Evolutionary conservation across 1,284 basidiomycete species (phyloP), one percentile per base, ranked within the genome.

Genomic region (Marasmius tenuissimus): DNA sequence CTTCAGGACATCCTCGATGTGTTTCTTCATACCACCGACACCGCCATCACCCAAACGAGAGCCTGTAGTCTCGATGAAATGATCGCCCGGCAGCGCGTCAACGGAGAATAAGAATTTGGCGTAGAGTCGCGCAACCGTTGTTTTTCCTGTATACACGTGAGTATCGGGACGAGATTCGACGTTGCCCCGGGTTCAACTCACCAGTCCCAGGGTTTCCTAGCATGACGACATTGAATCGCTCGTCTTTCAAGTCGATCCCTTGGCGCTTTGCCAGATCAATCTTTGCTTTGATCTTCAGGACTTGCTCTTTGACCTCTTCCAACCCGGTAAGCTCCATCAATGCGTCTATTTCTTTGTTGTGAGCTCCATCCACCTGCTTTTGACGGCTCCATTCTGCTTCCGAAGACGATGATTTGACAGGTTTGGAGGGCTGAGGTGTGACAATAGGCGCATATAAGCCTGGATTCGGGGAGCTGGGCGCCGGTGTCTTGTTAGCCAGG

Each of bases 121-220:
- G 64, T 88, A 90, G 18, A 81, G 77, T 20, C 88, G 74, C 4
- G 87, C 88, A 12, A 90, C 78, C 0, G 87, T 89, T 0, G 88
- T 89, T 75, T 89, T 89, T 0, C 88, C 88, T 89, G 49, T 0
- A 34, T 62, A 18, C 8, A 10, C 18, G 33, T 49, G 20, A 37
- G 49, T n/a, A 38, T 40, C 33, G 51, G 34, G 54, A 37, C 18
- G 27, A 33, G n/a, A 14, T 38, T 18, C 16, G 27, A 37, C 18
- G 45, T 12, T 34, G 20, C 45, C 3, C 20, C 55, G 16, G 34
- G 22, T 18, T 22, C 42, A n/a, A 63, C 71, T 42, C 49, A 84
- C 85, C 85, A 66, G 85, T 87, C n/a, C 85, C 85, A 5, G 85
- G 85, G 66, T 87, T 87, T 8, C 85, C 86, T 0, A 86, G 76